Conservation (phyloP, 495 filamentous ascomycete species). For the Penicillium desertorum region DNA sequence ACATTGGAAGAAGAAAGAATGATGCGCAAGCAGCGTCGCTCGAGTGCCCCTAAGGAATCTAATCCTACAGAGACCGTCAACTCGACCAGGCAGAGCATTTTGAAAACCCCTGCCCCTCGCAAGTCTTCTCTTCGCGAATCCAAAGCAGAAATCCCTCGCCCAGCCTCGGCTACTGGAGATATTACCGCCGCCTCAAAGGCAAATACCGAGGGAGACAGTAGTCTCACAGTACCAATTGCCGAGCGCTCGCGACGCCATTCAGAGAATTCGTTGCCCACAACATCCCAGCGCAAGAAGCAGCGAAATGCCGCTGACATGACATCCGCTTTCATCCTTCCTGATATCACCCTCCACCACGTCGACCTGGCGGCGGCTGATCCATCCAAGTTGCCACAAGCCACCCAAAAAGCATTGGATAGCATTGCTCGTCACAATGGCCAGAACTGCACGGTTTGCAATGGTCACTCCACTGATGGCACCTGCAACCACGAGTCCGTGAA, state of each 20-base stretch:
- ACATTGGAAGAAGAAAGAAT: conserved; percentile 51
- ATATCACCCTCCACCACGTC: conserved; percentile 58
- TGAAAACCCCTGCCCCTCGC: conserved; percentile 39
- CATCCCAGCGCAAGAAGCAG: conserved; percentile 34
- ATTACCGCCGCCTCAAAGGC: conserved; percentile 31
- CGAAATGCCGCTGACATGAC: conserved; percentile 19
- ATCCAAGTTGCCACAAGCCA: conserved; percentile 43
- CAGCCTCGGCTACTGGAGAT: conserved; percentile 43
- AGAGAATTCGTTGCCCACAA: conserved; percentile 38
- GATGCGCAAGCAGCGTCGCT: conserved; percentile 46
- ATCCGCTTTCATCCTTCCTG: conserved; percentile 45
- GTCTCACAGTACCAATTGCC: conserved; percentile 29
- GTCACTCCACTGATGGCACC: conserved; percentile 43
- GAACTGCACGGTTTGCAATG: conserved; percentile 73
- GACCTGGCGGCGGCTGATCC: conserved; percentile 36
- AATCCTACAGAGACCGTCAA: conserved; percentile 37
- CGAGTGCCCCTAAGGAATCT: conserved; percentile 30
- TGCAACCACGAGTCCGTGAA: conserved; percentile 54
- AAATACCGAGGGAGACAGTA: conserved; percentile 33
- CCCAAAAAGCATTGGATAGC: conserved; percentile 58
- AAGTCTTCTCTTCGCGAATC: conserved; percentile 50
- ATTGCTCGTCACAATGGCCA: conserved; percentile 63
- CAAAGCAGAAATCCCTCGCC: conserved; percentile 32
- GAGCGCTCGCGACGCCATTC: conserved; percentile 49
- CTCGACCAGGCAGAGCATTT: conserved; percentile 38